Conservation (phyloP, 2,329 filamentous ascomycete species). For the Colletotrichum sublineola region DNA sequence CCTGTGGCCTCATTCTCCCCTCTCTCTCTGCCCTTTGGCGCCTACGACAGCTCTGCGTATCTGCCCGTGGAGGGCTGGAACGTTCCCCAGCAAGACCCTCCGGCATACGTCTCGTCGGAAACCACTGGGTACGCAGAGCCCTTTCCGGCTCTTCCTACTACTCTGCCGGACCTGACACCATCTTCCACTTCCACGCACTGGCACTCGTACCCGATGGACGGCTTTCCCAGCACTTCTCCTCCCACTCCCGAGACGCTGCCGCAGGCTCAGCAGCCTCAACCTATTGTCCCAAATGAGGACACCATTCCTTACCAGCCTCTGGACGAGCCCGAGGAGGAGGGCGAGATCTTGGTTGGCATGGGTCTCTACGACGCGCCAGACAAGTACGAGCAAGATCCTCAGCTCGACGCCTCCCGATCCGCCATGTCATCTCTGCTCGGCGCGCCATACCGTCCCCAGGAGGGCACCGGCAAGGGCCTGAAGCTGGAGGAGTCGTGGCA, state of each 20-base stretch:
- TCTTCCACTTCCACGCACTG: conserved; percentile 51
- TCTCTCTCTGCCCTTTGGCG: conserved; percentile 61
- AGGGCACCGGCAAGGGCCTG: conserved; percentile 76
- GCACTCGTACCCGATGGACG: conserved; percentile 61
- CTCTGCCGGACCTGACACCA: conserved; percentile 40
- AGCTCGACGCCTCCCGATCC: conserved; percentile 67
- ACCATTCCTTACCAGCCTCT: conserved; percentile 63
- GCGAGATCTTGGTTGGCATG: conserved; percentile 84
- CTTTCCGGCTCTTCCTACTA: conserved; percentile 47
- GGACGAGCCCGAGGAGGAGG: conserved; percentile 67
- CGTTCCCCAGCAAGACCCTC: conserved; percentile 48
- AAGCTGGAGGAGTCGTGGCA: conserved; percentile 87
- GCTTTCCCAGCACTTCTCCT: conserved; percentile 64
- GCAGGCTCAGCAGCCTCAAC: conserved; percentile 62
- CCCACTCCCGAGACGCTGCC: conserved; percentile 72
- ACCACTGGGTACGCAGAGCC: conserved; percentile 49
- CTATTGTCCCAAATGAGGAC: conserved; percentile 62
- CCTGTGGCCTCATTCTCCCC: conserved; percentile 69
- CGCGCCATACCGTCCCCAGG: conserved; percentile 58
- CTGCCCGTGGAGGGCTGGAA: conserved; percentile 56
- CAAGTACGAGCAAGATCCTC: conserved; percentile 62
- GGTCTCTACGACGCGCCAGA: conserved; percentile 83
- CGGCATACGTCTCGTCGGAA: conserved; percentile 47
- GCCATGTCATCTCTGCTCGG: conserved; percentile 69
- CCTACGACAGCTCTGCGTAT: conserved; percentile 55